A percentile compares a stretch with the other conserved stretches of the same genome.
These are phyloP conservation scores for Acorus calamus DNA, from an alignment of 106 monocot species.

Conservation along the genomic window DNA sequence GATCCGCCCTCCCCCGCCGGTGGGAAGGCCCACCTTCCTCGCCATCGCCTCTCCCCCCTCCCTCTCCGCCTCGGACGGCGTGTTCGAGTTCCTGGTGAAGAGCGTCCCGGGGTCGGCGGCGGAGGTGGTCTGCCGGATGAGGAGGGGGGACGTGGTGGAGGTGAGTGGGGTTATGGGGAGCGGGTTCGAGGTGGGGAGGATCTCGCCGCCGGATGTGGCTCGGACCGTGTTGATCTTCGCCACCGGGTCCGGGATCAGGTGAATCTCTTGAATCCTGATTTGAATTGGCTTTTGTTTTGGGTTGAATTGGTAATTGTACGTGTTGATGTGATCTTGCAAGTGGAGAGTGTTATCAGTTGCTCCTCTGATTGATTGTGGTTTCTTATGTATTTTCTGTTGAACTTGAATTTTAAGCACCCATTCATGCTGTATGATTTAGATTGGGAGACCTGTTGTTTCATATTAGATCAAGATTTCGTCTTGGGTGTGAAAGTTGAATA, in stretches of 20 bases:
- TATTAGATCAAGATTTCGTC: too few relatives aligned
- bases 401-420: too few relatives aligned
- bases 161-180: conserved; percentile 55
- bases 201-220: conserved; percentile 21
- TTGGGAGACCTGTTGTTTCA: too few relatives aligned
- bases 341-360: too few relatives aligned
- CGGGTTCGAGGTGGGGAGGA: conserved; percentile 53
- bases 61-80: conserved; percentile 7
- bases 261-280: too few relatives aligned
- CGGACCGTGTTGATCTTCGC: conserved; percentile 61
- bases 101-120: conserved; percentile 47
- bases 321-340: too few relatives aligned
- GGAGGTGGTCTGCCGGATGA: conserved; percentile 47
- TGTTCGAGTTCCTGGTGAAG: conserved; percentile 77
- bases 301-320: too few relatives aligned
- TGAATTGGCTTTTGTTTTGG: too few relatives aligned
- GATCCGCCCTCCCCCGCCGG: conserved; percentile 34
- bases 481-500: too few relatives aligned
- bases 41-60: conserved; percentile 74
- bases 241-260: conserved; percentile 93
- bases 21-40: conserved; percentile 45
- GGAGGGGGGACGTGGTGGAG: conserved; percentile 61
- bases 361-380: too few relatives aligned
- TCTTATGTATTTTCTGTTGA: too few relatives aligned
- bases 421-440: too few relatives aligned